These are phyloP conservation scores for Lentinula detonsa DNA, from an alignment of 768 basidiomycete species.

Conservation along the genomic window DNA sequence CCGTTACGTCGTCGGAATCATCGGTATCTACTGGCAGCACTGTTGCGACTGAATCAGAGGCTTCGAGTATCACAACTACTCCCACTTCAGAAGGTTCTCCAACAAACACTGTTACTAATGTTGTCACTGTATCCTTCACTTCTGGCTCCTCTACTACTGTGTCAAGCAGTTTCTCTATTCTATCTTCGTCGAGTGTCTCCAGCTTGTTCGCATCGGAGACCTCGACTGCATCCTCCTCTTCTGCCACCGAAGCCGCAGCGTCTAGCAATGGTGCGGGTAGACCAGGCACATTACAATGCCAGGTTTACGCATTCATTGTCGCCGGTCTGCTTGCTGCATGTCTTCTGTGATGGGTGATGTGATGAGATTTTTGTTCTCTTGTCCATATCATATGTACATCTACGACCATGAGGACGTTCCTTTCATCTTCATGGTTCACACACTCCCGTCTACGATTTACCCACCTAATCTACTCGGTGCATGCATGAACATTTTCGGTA, in stretches of 20 bases:
- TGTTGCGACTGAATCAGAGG: slow-evolving; percentile 9
- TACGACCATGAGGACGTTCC: background rate
- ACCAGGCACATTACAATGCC: background rate
- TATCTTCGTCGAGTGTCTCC: background rate
- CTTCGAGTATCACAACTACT: background rate
- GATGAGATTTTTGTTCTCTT: background rate
- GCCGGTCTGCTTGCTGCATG: background rate
- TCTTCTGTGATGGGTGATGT: background rate
- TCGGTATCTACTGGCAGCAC: slow-evolving; percentile 42
- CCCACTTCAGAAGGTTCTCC: background rate
- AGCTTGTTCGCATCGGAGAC: background rate
- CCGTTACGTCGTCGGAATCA: slow-evolving; percentile 28
- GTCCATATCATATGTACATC: background rate
- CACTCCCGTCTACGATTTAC: background rate
- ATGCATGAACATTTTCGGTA: background rate
- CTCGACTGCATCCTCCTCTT: slow-evolving; percentile 17
- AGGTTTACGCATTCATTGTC: background rate
- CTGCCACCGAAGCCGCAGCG: background rate
- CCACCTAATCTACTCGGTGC: background rate
- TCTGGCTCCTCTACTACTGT: background rate
- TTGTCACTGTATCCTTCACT: background rate
- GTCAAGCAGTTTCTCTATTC: background rate
- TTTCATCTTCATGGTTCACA: background rate
- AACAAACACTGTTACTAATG: background rate
- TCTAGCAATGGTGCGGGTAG: background rate